Evolutionary conservation across 768 basidiomycete species (phyloP).

Genomic region (Postia placenta): DNA sequence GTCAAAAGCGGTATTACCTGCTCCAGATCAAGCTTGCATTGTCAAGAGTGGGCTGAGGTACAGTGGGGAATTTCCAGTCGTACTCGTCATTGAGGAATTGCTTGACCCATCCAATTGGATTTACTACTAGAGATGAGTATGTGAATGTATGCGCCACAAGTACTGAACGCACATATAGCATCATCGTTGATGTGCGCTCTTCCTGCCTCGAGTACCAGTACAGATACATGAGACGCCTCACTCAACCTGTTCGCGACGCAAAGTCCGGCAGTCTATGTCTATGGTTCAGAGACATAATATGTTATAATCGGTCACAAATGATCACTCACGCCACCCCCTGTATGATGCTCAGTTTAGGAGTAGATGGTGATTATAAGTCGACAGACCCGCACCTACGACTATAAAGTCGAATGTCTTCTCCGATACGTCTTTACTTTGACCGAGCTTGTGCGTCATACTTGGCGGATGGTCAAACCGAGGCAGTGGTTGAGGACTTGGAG

Average conservation of each 20-base stretch:
- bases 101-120: constrained; percentile 1
- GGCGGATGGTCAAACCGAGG: too few species aligned
- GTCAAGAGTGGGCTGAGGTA: not conserved
- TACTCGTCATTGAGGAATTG: constrained; percentile 12
- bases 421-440: constrained; percentile 9
- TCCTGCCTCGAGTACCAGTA: constrained; percentile 31
- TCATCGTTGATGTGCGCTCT: constrained; percentile 7
- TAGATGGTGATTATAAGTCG: too few species aligned
- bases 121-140: not conserved
- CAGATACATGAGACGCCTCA: constrained; percentile 27
- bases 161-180: constrained; percentile 2
- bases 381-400: constrained; percentile 11
- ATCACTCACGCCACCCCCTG: too few species aligned
- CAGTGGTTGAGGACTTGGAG: too few species aligned
- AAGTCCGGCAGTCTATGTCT: constrained; percentile 28
- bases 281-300: too few species aligned
- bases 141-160: too few species aligned
- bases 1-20: not conserved
- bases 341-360: too few species aligned
- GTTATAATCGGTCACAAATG: too few species aligned
- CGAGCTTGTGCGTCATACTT: constrained; percentile 9
- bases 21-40: not conserved
- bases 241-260: constrained; percentile 32
- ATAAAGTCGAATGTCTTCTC: constrained; percentile 17
- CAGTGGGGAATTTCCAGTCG: constrained; percentile 12